Base-by-base conservation (phyloP, 805 yeast genomes). In the Sungouiella blattae region DNA sequence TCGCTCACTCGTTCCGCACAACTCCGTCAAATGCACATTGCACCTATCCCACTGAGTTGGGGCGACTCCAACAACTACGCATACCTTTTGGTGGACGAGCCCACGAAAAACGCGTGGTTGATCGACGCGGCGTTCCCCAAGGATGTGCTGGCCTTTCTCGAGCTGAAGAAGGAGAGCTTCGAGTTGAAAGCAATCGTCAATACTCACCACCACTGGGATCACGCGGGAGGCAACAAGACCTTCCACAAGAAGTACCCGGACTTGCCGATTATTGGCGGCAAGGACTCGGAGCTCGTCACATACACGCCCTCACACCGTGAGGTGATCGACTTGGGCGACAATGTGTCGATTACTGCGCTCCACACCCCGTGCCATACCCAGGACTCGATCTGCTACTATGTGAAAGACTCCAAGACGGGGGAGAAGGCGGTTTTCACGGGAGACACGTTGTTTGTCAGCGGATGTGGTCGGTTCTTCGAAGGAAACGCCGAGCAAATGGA, bases 281-380 rank as follows among this genome's bases (percentile, higher is more conserved):
- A 71, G 35, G 88, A 86, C 50, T 81, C 87, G 1, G 87, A 89
- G 1, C 58, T 69, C 17, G 94, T 91, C 13, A 70, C 83, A 0
- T 66, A 72, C 37, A 78, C 88, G 3, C 95, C 96, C 2, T 60
- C 69, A 0, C 80, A 87, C 55, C 63, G 71, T 11, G 85, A 79
- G 42, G 62, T 67, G 13, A 67, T 84, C 40, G 69, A 71, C 40
- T 62, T 88, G 39, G 96, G 96, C 4, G 64, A 69, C 26, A 58
- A 72, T 42, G 54, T 91, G 33, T 69, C 76, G 12, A 75, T 89
- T 33, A 78, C 81, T 2, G 94, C 96, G 1, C 67, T 91, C 26
- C 91, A 91, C 60, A 93, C 99, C 0, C 98, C 99, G 4, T 93
- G 99, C 56, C 99, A 93, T 59, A 93, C 99, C 0, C 93, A 84